These are phyloP conservation scores for Ganoderma resinaceum DNA, from an alignment of 1,284 basidiomycete genomes.

Conservation along the genomic window DNA sequence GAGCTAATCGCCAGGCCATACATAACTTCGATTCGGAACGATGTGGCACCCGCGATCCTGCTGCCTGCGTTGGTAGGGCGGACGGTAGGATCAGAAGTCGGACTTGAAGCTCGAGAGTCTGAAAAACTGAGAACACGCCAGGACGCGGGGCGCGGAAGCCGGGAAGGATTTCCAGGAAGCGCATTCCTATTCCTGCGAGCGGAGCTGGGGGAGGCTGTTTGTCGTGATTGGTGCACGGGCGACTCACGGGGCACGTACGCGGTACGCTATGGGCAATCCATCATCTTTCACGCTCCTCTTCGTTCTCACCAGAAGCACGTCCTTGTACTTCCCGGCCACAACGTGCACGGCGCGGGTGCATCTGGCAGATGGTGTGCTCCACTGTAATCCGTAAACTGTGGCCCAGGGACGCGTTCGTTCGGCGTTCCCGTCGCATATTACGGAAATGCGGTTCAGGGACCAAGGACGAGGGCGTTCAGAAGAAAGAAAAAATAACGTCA, in stretches of 20 bases:
- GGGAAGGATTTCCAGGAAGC: neutral
- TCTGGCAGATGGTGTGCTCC: neutral
- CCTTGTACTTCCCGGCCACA: neutral
- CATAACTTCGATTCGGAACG: neutral
- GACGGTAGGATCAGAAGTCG: neutral
- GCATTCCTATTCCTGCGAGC: slow-evolving; percentile 18
- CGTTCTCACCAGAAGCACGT: neutral
- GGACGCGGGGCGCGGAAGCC: neutral
- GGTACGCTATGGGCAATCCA: too few relatives aligned
- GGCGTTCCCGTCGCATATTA: neutral
- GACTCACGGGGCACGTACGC: slow-evolving; percentile 15
- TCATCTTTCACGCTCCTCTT: neutral
- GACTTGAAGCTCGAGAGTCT: neutral
- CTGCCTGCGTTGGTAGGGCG: slow-evolving; percentile 1
- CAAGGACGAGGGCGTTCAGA: neutral
- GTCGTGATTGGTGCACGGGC: slow-evolving; percentile 4
- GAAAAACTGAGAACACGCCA: neutral
- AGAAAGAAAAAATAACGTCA: neutral
- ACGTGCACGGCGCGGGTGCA: neutral
- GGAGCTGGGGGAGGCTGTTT: slow-evolving; percentile 27
- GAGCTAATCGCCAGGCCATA: neutral
- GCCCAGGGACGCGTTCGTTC: neutral
- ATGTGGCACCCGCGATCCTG: neutral
- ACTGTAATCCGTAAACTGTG: neutral
- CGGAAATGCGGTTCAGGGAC: neutral